phyloP scores from a whole-genome alignment of 2,329 filamentous ascomycete genomes.

The Paraconiothyrium sp. region DNA sequence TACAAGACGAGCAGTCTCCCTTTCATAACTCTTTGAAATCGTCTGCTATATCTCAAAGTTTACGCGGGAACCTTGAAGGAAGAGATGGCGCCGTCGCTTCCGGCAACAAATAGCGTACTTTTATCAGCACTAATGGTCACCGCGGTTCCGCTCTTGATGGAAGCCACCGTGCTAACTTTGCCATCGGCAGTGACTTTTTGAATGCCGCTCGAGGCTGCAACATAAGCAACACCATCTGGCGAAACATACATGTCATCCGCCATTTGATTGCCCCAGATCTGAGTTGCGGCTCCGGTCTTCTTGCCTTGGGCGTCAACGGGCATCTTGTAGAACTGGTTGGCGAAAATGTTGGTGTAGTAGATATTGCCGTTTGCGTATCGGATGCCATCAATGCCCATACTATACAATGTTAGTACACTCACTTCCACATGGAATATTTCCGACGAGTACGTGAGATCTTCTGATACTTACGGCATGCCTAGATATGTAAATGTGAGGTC shows the following conservation, averaged over 20 bases:
- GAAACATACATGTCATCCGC: constrained; percentile 29
- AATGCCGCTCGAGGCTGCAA: constrained; percentile 24
- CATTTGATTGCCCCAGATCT: constrained; percentile 28
- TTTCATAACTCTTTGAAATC: background rate
- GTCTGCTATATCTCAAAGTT: background rate
- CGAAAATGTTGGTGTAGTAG: constrained; percentile 35
- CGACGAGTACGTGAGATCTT: too few species aligned
- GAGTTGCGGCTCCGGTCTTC: constrained; percentile 22
- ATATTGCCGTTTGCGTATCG: constrained; percentile 28
- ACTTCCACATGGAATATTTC: too few species aligned
- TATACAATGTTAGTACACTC: background rate
- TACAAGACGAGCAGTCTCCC: background rate
- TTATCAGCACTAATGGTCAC: constrained; percentile 25
- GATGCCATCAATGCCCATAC: constrained; percentile 33
- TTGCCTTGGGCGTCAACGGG: constrained; percentile 30
- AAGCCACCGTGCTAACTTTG: constrained; percentile 26
- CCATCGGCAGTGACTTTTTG: constrained; percentile 26
- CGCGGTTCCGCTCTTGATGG: constrained; percentile 22
- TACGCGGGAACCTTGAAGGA: constrained; percentile 20
- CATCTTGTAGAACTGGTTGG: constrained; percentile 31
- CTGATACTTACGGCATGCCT: constrained; percentile 16
- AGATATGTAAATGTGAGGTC: too few species aligned
- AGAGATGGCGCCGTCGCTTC: constrained; percentile 20
- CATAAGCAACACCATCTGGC: constrained; percentile 27
- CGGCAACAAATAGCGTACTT: constrained; percentile 27